phyloP scores from a whole-genome alignment of 192 early-diverging fungal species.

The Mortierella alpina region DNA sequence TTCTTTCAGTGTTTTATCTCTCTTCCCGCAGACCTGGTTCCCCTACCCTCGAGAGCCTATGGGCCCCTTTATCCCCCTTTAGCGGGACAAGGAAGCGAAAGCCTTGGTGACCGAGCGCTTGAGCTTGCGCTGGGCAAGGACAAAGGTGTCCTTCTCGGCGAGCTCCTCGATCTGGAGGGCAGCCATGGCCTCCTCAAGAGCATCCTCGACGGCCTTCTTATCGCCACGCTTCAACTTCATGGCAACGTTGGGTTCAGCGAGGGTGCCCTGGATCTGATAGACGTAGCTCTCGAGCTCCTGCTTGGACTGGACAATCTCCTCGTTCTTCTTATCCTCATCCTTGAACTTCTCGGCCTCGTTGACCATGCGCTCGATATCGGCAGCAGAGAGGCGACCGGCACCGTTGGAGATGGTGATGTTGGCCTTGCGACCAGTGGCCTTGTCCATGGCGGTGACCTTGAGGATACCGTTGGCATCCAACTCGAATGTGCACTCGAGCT shows the following conservation, averaged over 20 bases:
- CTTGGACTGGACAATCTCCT: conserved; percentile 82
- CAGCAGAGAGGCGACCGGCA: conserved; percentile 87
- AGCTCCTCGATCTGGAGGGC: conserved; percentile 74
- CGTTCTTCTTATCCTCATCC: conserved; percentile 79
- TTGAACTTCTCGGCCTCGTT: conserved; percentile 89
- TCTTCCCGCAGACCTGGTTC: too few relatives aligned
- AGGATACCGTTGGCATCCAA: conserved; percentile 90
- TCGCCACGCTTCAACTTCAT: conserved; percentile 80
- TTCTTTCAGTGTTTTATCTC: too few relatives aligned
- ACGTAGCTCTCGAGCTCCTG: conserved; percentile 83
- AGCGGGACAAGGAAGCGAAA: conserved; percentile 62
- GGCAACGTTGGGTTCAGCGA: conserved; percentile 77
- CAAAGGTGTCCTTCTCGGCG: conserved; percentile 69
- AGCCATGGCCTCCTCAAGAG: conserved; percentile 82
- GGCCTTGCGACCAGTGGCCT: conserved; percentile 89
- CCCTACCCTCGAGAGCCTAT: background rate
- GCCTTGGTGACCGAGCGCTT: conserved; percentile 76
- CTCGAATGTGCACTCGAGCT: conserved; percentile 87
- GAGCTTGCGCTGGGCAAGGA: conserved; percentile 76
- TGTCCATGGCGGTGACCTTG: conserved; percentile 92
- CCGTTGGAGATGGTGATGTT: conserved; percentile 97
- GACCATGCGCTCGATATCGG: conserved; percentile 96
- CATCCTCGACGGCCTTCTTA: conserved; percentile 76
- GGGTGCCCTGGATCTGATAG: conserved; percentile 75
- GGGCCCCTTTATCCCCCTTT: background rate